phyloP scores from a whole-genome alignment of 257 asterid genomes.

The Solanum appendiculatum region DNA sequence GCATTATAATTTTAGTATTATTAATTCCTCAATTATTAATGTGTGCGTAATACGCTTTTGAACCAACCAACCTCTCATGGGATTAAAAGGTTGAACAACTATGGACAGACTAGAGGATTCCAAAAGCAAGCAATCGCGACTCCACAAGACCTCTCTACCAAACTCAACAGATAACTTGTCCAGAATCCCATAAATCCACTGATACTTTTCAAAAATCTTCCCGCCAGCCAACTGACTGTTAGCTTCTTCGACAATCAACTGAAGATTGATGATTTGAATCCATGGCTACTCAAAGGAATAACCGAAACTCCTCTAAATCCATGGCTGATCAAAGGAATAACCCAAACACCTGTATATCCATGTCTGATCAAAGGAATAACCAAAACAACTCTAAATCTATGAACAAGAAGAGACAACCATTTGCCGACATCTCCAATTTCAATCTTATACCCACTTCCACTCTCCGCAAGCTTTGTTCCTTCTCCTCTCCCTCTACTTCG shows the following conservation, averaged over 20 bases:
- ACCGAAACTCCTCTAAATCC: not conserved
- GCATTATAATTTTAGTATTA: not conserved
- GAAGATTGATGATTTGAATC: not conserved
- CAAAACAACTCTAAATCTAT: not conserved
- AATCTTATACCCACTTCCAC: conserved; percentile 33
- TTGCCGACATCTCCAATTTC: conserved; percentile 35
- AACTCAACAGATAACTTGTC: not conserved
- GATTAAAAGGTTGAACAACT: not conserved
- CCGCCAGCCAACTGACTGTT: not conserved
- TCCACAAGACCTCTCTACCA: not conserved
- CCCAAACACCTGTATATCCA: not conserved
- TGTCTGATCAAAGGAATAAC: not conserved
- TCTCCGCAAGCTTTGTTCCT: conserved; percentile 30
- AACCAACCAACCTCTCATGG: not conserved
- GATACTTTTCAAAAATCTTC: not conserved
- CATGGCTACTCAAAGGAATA: not conserved
- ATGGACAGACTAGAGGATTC: not conserved
- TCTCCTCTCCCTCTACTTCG: not conserved
- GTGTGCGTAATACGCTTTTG: not conserved
- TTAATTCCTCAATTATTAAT: not conserved
- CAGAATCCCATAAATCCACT: not conserved
- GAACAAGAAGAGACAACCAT: conserved; percentile 20
- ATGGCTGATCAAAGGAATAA: not conserved
- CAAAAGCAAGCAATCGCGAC: not conserved
- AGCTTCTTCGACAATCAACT: not conserved